Base-by-base conservation (phyloP, 768 basidiomycete species). In the Paxillus rubicundulus region DNA sequence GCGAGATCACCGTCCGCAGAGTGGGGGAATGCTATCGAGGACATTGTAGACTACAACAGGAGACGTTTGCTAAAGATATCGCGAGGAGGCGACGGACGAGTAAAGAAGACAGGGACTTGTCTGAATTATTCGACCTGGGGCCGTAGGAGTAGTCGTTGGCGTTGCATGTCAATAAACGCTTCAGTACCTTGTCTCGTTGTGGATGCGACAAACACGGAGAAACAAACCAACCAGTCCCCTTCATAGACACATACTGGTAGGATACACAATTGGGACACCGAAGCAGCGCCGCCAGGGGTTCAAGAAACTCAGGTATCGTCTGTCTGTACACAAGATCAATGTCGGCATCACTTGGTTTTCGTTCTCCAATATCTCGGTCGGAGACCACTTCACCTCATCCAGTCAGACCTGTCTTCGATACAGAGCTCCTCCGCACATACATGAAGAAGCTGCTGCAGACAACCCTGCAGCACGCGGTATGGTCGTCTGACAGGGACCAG, bases 361-460 rank as follows among this genome's bases (percentile, higher is more conserved):
- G 85, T 62, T 87, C 87, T 39, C 76, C 78, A 49, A 74, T 79
- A 40, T 74, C 80, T 18, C 83, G 85, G 54, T 87, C 86, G 12
- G 73, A 80, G 54, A 81, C 82, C 41, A 67, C 84, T 6, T 87
- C 79, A 4, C 61, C 69, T 24, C 57, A 61, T 5, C 61, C 78
- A 9, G 75, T 77, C 45, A 79, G 81, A 44, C 73, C 74, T 52
- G 62, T 66, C 47, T 93, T 93, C 67, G 90, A 92, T 67, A 67
- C 81, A 1, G 88, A 89, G 49, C 72, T 82, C 27, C 77, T 92
- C 50, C 85, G 82, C 55, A 75, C 81, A 18, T 93, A 93, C 72
- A 88, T 89, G 70, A 92, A 88, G 77, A 87, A 86, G 63, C 80
- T 92, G 47, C 74, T 92, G 49, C 77, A 84, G 53, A 79, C 84